These are phyloP conservation scores for Psidium friedrichsthalianum DNA, from an alignment of 345 rosid species.

Conservation along the genomic window DNA sequence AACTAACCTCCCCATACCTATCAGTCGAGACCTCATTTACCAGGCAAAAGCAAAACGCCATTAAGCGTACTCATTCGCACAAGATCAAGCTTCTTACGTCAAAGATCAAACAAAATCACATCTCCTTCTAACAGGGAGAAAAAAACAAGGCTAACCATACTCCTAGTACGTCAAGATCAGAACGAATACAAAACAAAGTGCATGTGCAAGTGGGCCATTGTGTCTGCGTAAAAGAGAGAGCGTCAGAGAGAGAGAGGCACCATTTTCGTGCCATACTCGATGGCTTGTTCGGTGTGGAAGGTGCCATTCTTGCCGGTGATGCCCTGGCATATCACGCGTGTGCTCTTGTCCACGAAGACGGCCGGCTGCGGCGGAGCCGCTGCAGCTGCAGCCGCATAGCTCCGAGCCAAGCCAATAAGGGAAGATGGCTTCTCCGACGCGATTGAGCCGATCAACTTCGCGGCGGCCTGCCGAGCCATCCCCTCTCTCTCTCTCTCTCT, in stretches of 20 bases:
- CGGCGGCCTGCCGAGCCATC: constrained; percentile 36
- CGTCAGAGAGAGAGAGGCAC: constrained; percentile 10
- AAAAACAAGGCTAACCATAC: not conserved
- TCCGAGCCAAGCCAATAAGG: constrained; percentile 12
- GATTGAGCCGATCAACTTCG: constrained; percentile 27
- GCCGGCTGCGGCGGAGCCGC: constrained; percentile 51
- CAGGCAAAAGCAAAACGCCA: not conserved
- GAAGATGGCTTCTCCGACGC: constrained; percentile 12
- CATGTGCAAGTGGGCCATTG: not conserved
- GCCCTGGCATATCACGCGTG: constrained; percentile 88
- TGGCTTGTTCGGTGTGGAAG: constrained; percentile 94
- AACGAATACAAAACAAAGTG: not conserved
- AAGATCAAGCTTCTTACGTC: not conserved
- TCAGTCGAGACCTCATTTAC: not conserved
- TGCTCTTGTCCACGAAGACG: constrained; percentile 85
- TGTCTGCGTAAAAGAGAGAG: not conserved
- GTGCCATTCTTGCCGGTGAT: constrained; percentile 92
- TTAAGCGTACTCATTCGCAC: not conserved
- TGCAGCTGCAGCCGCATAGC: constrained; percentile 51
- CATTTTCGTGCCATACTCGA: constrained; percentile 94
- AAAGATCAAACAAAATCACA: not conserved
- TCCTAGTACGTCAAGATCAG: not conserved
- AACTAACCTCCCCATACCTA: not conserved
- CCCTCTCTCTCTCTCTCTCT: not conserved
- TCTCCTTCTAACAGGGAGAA: not conserved